Base-by-base conservation (phyloP, 1,139 yeast genomes). In the Lizanozyma gosingica region DNA sequence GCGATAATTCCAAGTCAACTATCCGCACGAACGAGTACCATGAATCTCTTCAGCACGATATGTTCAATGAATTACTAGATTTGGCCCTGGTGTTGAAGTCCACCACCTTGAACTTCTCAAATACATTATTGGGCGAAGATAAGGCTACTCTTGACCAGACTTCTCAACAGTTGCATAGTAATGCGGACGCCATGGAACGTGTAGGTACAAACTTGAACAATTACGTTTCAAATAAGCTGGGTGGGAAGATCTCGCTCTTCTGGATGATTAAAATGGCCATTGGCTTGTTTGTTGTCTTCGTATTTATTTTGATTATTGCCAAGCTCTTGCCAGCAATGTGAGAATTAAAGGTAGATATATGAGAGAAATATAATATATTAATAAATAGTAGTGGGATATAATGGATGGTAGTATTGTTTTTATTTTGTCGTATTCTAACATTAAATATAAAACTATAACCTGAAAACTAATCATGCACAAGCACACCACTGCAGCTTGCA, bases 21-120 rank as follows among this genome's bases (percentile, higher is more conserved):
- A 37, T 22, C 11, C 29, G 29, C 9, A 22, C 29, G 9, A 67
- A 67, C 47, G 59, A 60, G 14, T 66, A 67, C 50, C 74, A 70
- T 45, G 75, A 70, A 42, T 60, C 65, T 2, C 48, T 69, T n/a
- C 76, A 70, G 47, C 63, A 63, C 38, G 71, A 67, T 37, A 57
- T 70, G 8, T 52, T 68, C 16, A 53, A 50, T 36, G 76, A 70
- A 43, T 59, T 70, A 42, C 47, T 63, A 0, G 65, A 59, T 27
- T 54, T 70, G 42, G 71, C 74, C 0, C 43, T 62, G 2, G 55
- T 56, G 3, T 58, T 70, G 41, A 67, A 62, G 43, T 48, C 54
- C n/a, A 62, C 70, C 3, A 73, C 74, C 3, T 45, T 62, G 14
- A 52, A 52, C 9, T 57, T 70, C 33, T 60, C 70, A 3, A 22